A percentile compares a stretch with the other conserved stretches of the same genome.
These are phyloP conservation scores for Colletotrichum chrysophilum DNA, from an alignment of 2,329 filamentous ascomycete species.

Conservation along the genomic window DNA sequence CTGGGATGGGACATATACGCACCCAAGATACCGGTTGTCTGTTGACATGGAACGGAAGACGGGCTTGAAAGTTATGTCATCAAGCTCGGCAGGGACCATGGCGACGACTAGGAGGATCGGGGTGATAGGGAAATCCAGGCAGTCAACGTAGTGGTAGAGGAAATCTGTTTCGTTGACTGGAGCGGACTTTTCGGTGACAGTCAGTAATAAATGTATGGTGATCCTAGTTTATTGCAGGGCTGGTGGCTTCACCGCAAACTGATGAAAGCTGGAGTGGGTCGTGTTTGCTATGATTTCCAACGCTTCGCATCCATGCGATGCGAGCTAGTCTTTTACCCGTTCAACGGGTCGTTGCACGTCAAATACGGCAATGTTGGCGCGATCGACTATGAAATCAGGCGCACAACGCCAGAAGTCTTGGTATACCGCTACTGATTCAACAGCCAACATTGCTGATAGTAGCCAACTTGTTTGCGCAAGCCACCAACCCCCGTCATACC, in stretches of 20 bases:
- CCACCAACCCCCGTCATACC: not conserved
- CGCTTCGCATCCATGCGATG: not conserved
- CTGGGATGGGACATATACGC: not conserved
- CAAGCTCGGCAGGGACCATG: too few species aligned
- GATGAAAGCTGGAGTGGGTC: not conserved
- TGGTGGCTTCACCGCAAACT: not conserved
- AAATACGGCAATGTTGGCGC: not conserved
- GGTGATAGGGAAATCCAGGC: too few species aligned
- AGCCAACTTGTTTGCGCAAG: not conserved
- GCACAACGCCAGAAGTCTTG: not conserved
- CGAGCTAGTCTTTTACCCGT: not conserved
- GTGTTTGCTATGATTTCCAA: not conserved
- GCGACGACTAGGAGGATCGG: too few species aligned
- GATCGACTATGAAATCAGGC: not conserved
- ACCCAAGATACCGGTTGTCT: not conserved
- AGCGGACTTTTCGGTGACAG: rapidly evolving
- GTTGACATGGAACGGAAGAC: not conserved
- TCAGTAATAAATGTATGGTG: not conserved
- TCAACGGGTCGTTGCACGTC: not conserved
- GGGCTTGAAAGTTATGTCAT: not conserved
- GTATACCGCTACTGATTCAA: not conserved
- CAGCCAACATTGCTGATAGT: not conserved
- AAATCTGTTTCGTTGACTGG: not conserved
- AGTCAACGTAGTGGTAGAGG: too few species aligned
- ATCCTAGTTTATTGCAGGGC: not conserved